Percentiles rank a stretch among this genome's conserved stretches.
Conservation (phyloP, 1,284 basidiomycete species). For the Bondarzewia mesenterica region DNA sequence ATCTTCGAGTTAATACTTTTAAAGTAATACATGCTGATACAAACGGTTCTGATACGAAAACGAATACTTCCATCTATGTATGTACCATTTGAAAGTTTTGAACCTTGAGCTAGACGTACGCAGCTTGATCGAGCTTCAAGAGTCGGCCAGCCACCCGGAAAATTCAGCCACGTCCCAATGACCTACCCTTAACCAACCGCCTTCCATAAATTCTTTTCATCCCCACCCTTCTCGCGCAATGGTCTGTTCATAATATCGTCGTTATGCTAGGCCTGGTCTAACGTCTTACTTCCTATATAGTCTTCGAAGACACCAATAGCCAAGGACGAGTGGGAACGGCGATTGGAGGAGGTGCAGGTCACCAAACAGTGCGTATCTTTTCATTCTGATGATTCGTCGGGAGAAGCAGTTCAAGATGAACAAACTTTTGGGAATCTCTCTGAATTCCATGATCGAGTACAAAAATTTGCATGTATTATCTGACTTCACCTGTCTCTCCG, state of each 20-base stretch:
- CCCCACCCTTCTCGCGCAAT: conserved; percentile 17
- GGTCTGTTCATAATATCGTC: too few species aligned
- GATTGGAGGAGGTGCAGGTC: conserved; percentile 65
- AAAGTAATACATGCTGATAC: too few species aligned
- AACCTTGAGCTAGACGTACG: too few species aligned
- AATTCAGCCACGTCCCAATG: not conserved
- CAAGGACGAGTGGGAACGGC: conserved; percentile 69
- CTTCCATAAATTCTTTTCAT: conserved; percentile 21
- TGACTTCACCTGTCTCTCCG: conserved; percentile 31
- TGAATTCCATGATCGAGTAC: conserved; percentile 58
- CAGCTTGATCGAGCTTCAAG: too few species aligned
- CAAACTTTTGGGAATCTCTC: conserved; percentile 84
- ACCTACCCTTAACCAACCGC: conserved; percentile 14
- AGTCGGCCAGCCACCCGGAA: not conserved
- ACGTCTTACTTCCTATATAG: too few species aligned
- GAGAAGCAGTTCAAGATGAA: conserved; percentile 40
- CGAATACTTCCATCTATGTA: too few species aligned
- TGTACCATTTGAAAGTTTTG: too few species aligned
- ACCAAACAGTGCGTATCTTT: conserved; percentile 63
- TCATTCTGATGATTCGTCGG: conserved; percentile 4
- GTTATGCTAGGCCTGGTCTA: too few species aligned
- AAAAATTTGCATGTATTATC: conserved; percentile 74
- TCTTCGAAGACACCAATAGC: conserved; percentile 46
- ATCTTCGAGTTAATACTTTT: too few species aligned
- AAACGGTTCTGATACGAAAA: too few species aligned